A percentile compares a stretch with the other conserved stretches of the same genome.
These are phyloP conservation scores for Boletus speciosus DNA, from an alignment of 768 basidiomycete species.

Conservation along the genomic window DNA sequence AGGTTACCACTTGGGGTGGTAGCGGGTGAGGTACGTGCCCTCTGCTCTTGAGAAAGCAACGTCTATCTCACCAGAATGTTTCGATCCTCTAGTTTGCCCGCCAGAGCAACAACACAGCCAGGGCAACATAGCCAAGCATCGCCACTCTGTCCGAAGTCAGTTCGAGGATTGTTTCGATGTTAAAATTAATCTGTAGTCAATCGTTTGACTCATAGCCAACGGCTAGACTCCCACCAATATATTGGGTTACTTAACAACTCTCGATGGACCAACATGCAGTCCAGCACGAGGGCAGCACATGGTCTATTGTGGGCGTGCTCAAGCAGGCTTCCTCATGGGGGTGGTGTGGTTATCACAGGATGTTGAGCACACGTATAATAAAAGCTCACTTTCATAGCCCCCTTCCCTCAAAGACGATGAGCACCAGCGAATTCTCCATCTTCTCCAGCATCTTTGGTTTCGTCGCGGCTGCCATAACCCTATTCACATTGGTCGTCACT, in stretches of 20 bases:
- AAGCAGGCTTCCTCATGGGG: no score
- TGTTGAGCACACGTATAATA: neutral
- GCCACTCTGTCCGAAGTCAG: no score
- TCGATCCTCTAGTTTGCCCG: neutral
- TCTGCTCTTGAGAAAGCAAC: neutral
- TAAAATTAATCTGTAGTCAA: no score
- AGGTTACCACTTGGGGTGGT: neutral
- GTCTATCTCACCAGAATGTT: neutral
- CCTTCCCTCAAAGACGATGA: neutral
- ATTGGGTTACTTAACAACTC: no score
- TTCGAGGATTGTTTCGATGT: no score
- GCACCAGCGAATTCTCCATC: neutral
- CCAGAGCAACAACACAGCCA: neutral
- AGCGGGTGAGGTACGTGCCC: neutral
- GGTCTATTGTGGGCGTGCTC: neutral
- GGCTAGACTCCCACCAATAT: no score
- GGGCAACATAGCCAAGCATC: no score
- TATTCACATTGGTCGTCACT: neutral
- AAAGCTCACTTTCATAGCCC: neutral
- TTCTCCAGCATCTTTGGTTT: slow-evolving; percentile 7
- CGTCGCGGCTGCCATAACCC: neutral
- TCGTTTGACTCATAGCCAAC: neutral
- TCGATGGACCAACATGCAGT: neutral
- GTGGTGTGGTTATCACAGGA: neutral
- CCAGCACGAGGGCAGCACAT: neutral